Evolutionary conservation across 768 basidiomycete genomes (phyloP).

Genomic region (Paxillus rubicundulus): DNA sequence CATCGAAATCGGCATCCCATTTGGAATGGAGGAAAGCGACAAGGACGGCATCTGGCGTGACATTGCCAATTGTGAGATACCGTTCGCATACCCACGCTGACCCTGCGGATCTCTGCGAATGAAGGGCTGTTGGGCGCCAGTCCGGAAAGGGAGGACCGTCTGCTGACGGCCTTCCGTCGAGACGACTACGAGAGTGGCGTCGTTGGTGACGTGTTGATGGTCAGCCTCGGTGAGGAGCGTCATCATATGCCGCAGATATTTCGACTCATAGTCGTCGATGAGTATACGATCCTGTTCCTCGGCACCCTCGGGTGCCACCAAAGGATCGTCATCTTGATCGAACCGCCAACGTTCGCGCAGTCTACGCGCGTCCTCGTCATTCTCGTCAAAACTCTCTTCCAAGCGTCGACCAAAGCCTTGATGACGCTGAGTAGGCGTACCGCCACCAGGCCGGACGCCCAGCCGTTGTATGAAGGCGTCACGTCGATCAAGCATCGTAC

Average conservation of each 20-base stretch:
- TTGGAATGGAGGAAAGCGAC: conserved; percentile 30
- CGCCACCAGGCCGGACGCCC: conserved; percentile 17
- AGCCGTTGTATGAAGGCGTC: conserved; percentile 28
- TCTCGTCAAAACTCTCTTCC: conserved; percentile 23
- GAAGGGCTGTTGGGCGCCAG: conserved; percentile 30
- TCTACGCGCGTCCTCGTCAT: conserved; percentile 40
- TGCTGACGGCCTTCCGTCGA: conserved; percentile 50
- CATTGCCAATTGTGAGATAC: conserved; percentile 23
- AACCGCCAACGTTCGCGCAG: conserved; percentile 65
- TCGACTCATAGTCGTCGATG: conserved; percentile 67
- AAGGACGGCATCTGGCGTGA: conserved; percentile 21
- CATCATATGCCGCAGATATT: conserved; percentile 57
- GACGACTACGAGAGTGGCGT: conserved; percentile 45
- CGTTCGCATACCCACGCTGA: conserved; percentile 22
- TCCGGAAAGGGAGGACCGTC: conserved; percentile 47
- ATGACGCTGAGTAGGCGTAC: conserved; percentile 2
- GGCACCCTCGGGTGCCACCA: conserved; percentile 51
- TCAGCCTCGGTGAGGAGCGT: conserved; percentile 57
- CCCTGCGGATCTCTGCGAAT: conserved; percentile 26
- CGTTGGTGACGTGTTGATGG: conserved; percentile 46
- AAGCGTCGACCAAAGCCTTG: conserved; percentile 24
- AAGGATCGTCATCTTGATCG: conserved; percentile 61
- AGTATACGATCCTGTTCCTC: conserved; percentile 69
- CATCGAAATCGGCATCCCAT: conserved; percentile 56
- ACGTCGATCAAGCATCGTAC: conserved; percentile 72